Evolutionary conservation across 139 green algal genomes (phyloP).

Genomic region (Tetradesmus lagerheimii): DNA sequence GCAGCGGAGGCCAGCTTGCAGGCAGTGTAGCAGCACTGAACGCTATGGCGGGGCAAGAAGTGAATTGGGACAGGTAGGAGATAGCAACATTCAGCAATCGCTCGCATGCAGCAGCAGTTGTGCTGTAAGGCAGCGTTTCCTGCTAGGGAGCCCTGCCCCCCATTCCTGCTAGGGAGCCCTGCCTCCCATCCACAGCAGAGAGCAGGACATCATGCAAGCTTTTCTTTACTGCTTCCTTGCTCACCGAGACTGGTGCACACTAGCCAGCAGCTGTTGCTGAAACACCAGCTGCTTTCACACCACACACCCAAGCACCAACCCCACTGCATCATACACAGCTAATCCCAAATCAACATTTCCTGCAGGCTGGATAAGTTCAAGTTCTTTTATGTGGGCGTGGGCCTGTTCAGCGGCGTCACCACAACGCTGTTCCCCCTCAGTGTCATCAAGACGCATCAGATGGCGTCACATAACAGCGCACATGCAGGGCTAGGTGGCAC

Average conservation of each 20-base stretch:
- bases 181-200: no score
- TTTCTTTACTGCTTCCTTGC: background rate
- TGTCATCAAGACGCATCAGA: slow-evolving; percentile 96
- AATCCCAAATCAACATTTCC: background rate
- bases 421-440: slow-evolving; percentile 87
- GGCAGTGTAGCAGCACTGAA: background rate
- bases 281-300: background rate
- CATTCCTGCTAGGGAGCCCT: background rate
- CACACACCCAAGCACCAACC: background rate
- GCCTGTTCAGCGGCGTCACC: slow-evolving; percentile 87
- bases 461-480: slow-evolving; percentile 70
- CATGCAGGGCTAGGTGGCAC: slow-evolving; percentile 69
- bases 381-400: slow-evolving; percentile 88
- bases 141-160: no score
- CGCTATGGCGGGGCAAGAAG: background rate
- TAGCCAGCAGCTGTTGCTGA: background rate
- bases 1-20: background rate
- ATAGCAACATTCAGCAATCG: background rate
- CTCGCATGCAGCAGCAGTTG: background rate
- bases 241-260: background rate
- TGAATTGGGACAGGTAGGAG: slow-evolving; percentile 1
- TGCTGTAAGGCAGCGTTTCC: background rate
- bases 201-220: background rate
- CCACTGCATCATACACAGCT: no score
- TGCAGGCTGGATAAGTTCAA: slow-evolving; percentile 91